These are phyloP conservation scores for Tetragonia tetragonoides DNA, from an alignment of 148 eudicot genomes.

Conservation along the genomic window DNA sequence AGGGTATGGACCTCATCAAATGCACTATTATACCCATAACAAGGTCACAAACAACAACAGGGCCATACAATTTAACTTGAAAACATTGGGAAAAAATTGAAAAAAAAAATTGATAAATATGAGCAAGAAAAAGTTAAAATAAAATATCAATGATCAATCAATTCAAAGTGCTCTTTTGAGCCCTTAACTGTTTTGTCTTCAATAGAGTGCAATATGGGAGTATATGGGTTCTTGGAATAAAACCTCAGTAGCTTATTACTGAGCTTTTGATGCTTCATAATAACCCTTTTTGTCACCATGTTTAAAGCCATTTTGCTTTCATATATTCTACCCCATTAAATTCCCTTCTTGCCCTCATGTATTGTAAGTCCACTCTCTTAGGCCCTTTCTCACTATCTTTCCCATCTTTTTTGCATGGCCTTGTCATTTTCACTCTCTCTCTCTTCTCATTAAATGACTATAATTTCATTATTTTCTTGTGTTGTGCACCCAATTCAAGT, in stretches of 20 bases:
- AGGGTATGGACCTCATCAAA: constrained; percentile 12
- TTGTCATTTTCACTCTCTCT: constrained; percentile 14
- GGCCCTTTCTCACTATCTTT: neutral
- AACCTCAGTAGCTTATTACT: neutral
- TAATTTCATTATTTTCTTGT: neutral
- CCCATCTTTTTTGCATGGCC: constrained; percentile 10
- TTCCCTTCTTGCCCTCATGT: neutral
- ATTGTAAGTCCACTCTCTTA: neutral
- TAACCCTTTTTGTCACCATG: constrained; percentile 28
- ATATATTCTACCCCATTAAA: constrained; percentile 10
- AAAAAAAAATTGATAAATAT: neutral
- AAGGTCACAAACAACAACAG: neutral
- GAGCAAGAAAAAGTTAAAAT: neutral
- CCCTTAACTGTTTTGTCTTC: constrained; percentile 22
- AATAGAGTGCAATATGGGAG: constrained; percentile 17
- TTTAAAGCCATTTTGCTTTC: constrained; percentile 26
- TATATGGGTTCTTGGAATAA: constrained; percentile 10
- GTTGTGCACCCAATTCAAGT: neutral
- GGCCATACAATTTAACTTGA: constrained; percentile 11
- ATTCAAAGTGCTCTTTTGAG: constrained; percentile 25
- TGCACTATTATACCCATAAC: neutral
- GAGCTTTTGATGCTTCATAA: neutral
- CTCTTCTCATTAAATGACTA: constrained; percentile 7
- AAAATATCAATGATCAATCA: constrained; percentile 26
- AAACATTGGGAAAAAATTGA: neutral